Conservation (phyloP, 2,329 filamentous ascomycete species). For the Fulvia fulva region DNA sequence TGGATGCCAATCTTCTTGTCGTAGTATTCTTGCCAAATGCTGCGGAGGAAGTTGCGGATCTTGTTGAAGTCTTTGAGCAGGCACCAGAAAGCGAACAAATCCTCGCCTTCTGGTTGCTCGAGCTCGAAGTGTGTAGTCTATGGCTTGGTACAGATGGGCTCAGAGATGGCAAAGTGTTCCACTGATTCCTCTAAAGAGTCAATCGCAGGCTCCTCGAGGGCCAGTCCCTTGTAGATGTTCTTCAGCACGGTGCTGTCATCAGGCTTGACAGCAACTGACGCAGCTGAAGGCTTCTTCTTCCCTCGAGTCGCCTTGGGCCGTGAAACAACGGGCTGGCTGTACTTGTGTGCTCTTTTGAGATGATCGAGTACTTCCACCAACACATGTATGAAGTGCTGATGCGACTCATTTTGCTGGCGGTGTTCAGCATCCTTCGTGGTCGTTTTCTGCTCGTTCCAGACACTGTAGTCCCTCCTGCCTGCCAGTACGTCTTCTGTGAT, state of each 20-base stretch:
- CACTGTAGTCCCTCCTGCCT: too few relatives aligned
- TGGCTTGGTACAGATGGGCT: neutral
- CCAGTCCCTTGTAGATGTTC: neutral
- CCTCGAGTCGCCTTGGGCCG: neutral
- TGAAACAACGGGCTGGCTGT: neutral
- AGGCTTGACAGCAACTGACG: neutral
- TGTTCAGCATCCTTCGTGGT: too few relatives aligned
- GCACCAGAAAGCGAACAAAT: conserved; percentile 5
- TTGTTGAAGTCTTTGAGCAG: conserved; percentile 5
- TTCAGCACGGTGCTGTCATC: neutral
- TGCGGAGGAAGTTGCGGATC: neutral
- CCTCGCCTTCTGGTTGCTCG: neutral
- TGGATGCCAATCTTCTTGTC: neutral
- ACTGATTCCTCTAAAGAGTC: neutral
- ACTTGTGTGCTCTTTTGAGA: neutral
- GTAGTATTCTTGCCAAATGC: neutral
- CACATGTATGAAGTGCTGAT: neutral
- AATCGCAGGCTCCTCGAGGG: neutral
- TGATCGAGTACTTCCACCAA: neutral
- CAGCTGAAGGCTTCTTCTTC: neutral
- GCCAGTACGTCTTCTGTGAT: too few relatives aligned
- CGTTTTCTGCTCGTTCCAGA: too few relatives aligned
- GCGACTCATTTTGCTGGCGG: too few relatives aligned
- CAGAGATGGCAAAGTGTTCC: neutral
- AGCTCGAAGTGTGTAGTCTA: neutral